A percentile compares a stretch with the other conserved stretches of the same genome.
These are phyloP conservation scores for Elongisporangium anandrum DNA, from an alignment of 352 stramenopile species.

Conservation along the genomic window DNA sequence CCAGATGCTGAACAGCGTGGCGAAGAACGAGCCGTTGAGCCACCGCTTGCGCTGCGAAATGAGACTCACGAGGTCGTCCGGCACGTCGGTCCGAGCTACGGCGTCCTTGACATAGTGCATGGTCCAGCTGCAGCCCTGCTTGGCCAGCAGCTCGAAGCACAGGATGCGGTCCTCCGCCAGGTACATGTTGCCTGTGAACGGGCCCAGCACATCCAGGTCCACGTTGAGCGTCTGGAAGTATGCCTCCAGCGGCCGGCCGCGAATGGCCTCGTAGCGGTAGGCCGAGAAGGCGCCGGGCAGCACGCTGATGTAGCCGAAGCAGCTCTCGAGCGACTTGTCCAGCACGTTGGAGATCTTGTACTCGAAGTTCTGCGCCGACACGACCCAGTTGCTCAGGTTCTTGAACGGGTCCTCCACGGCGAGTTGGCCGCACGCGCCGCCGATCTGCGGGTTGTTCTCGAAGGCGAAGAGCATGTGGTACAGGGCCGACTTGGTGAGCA, in stretches of 20 bases:
- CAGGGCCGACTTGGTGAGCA: slow-evolving; percentile 71
- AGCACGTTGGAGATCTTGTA: slow-evolving; percentile 90
- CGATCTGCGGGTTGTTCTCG: slow-evolving; percentile 75
- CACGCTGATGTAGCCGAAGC: slow-evolving; percentile 87
- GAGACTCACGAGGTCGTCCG: slow-evolving; percentile 74
- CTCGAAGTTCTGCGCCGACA: slow-evolving; percentile 86
- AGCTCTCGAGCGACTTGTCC: slow-evolving; percentile 83
- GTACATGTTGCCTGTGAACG: slow-evolving; percentile 88
- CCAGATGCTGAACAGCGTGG: slow-evolving; percentile 85
- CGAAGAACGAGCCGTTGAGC: slow-evolving; percentile 86
- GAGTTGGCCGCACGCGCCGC: slow-evolving; percentile 76
- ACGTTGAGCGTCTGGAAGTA: slow-evolving; percentile 88
- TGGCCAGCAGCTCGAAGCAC: slow-evolving; percentile 80
- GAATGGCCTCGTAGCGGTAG: slow-evolving; percentile 82
- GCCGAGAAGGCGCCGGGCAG: slow-evolving; percentile 80
- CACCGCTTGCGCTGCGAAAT: slow-evolving; percentile 84
- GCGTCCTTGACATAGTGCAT: slow-evolving; percentile 88
- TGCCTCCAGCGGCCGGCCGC: slow-evolving; percentile 63
- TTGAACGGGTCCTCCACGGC: slow-evolving; percentile 79
- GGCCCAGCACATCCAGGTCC: slow-evolving; percentile 69
- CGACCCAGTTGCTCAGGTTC: slow-evolving; percentile 85
- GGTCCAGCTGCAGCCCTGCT: slow-evolving; percentile 81
- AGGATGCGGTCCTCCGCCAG: slow-evolving; percentile 84
- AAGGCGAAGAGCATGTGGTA: slow-evolving; percentile 79
- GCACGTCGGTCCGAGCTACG: slow-evolving; percentile 79